Evolutionary conservation across 2,329 filamentous ascomycete species (phyloP).

Genomic region (Penicillium sp.): DNA sequence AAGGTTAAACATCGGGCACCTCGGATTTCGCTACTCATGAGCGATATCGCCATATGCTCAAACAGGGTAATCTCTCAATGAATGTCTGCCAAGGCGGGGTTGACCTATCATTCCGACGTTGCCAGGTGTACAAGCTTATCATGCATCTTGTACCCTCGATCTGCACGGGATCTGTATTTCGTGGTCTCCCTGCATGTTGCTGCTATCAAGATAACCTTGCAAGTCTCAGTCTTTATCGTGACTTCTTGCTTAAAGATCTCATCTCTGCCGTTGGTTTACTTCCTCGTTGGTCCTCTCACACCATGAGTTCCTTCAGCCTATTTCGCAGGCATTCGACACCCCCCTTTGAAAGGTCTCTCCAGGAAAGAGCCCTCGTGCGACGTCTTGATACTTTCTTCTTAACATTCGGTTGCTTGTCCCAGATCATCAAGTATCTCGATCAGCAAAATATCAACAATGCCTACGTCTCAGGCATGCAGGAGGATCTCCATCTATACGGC

Average conservation of each 20-base stretch:
- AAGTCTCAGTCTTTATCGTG: not conserved
- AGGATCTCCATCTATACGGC: conserved; percentile 21
- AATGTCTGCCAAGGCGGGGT: no score
- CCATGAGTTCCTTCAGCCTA: conserved; percentile 14
- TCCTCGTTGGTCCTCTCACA: not conserved
- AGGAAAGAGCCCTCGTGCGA: conserved; percentile 37
- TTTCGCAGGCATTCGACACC: conserved; percentile 10
- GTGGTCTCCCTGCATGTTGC: not conserved
- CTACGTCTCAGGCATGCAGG: conserved; percentile 28
- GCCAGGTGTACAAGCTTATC: conserved; percentile 6
- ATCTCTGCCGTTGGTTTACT: no score
- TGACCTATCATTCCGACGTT: not conserved
- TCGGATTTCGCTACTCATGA: no score
- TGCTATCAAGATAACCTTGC: not conserved
- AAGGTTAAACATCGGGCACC: no score
- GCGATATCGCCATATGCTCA: not conserved
- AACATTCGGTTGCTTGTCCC: conserved; percentile 41
- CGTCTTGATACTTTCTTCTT: conserved; percentile 39
- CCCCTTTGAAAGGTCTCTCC: conserved; percentile 20
- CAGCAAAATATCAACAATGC: conserved; percentile 27
- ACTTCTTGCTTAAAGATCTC: no score
- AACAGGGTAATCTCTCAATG: not conserved
- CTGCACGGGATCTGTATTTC: not conserved
- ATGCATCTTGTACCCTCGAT: not conserved
- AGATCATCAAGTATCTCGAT: conserved; percentile 29